Evolutionary conservation across 1,284 basidiomycete species (phyloP).

Genomic region (Volvariella volvacea): DNA sequence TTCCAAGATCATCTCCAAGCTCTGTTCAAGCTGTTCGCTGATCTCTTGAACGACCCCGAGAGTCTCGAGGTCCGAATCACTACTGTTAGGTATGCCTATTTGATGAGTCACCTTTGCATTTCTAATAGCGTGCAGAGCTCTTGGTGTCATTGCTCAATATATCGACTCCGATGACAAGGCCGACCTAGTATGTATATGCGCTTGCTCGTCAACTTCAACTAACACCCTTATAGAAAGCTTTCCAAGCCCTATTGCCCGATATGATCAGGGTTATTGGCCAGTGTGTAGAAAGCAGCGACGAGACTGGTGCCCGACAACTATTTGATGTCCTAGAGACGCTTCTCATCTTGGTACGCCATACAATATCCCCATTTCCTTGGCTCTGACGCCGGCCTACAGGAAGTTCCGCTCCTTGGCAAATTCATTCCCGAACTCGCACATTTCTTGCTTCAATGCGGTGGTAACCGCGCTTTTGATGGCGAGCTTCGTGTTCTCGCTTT

Average conservation of each 20-base stretch:
- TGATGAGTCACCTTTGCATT: background rate
- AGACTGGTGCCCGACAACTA: slow-evolving; percentile 79
- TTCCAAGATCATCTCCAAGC: slow-evolving; percentile 75
- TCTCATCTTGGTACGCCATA: slow-evolving; percentile 69
- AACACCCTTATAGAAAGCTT: slow-evolving; percentile 55
- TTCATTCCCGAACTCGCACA: slow-evolving; percentile 86
- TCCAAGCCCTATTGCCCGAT: slow-evolving; percentile 84
- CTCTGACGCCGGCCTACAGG: slow-evolving; percentile 37
- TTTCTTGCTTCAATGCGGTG: slow-evolving; percentile 85
- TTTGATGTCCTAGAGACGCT: slow-evolving; percentile 97
- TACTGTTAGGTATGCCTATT: slow-evolving; percentile 62
- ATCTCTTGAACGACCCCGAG: slow-evolving; percentile 81
- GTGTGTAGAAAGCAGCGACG: slow-evolving; percentile 78
- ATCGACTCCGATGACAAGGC: slow-evolving; percentile 85
- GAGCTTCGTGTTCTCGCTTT: slow-evolving; percentile 89
- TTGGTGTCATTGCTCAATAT: slow-evolving; percentile 93
- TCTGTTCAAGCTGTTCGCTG: slow-evolving; percentile 81
- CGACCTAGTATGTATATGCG: slow-evolving; percentile 61
- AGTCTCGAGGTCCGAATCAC: slow-evolving; percentile 90
- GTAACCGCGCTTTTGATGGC: slow-evolving; percentile 72
- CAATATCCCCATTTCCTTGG: background rate
- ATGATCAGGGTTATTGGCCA: slow-evolving; percentile 92
- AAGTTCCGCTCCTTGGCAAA: slow-evolving; percentile 87
- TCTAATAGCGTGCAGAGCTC: slow-evolving; percentile 44
- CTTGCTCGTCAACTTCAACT: slow-evolving; percentile 2